Base-by-base conservation (phyloP, 2,329 filamentous ascomycete genomes). In the Nannizzia gypsea region DNA sequence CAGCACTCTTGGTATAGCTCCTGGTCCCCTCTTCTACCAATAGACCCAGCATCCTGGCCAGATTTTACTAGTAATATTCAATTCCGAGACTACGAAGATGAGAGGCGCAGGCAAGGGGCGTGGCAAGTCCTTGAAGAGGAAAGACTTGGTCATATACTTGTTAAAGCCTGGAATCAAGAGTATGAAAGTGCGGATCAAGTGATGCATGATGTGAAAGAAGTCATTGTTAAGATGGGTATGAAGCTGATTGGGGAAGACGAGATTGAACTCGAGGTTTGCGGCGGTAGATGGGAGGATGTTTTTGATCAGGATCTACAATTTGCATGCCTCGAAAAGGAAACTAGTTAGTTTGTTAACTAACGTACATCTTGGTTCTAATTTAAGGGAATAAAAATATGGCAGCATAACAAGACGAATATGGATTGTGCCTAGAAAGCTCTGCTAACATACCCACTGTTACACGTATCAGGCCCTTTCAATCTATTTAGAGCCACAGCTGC, bases 181-280 rank as follows among this genome's bases (percentile, higher is more conserved):
- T 60, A 60, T 54, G 15, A 60, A 38, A 44, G 57, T 50, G 59
- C 54, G 48, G 36, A 31, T 3, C 54, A 60, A 22, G 44, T 26
- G 28, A 60, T 57, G 22, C 54, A 40, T 15, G 55, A 60, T 57
- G 59, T 60, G 22, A 50, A 57, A 58, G 44, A 38, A 22, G 20
- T 57, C 24, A 38, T 60, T 38, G 31, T 52, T 54, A 52, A 50
- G 28, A 57, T 60, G 59, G 52, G 26, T 28, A 57, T 60, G 34
- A 50, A 55, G 17, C 42, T 59, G 22, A 44, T 59, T 50, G 59
- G 59, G 26, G 59, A 60, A 36, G 59, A 60, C 40, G 55, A 60
- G 44, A 40, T 60, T 40, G 28, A 31, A 13, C 52, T 57, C 6
- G 48, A 60, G 6, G 55, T n/a, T n/a, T n/a, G 17, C 2, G 59